Evolutionary conservation across 2,329 filamentous ascomycete genomes (phyloP), one percentile per base, ranked within the genome.

Genomic region (Xylaria digitata): DNA sequence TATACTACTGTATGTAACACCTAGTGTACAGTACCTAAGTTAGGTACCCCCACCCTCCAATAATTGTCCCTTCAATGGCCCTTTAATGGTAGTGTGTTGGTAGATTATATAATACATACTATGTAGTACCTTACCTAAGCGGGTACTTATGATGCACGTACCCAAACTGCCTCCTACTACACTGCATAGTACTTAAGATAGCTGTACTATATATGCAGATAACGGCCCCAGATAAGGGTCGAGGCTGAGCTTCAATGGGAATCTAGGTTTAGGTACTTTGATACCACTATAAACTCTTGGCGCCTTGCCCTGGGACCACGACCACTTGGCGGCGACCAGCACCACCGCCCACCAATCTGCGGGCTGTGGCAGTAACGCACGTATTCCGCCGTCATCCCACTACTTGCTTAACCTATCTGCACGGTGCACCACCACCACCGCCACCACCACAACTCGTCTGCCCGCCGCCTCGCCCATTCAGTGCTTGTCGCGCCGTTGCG

Each of bases 351-450:
- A 65, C 66, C 63, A 68, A 68, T 66, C 57, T 34, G 48, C 43
- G 40, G 53, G 45, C 53, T 43, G 37, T 55, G 59, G 26, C 26
- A 26, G 26, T 5, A 26, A 26, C 26, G 26, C 26, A 30, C 17
- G 26, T 23, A 58, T 59, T 50, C 62, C 52, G 60, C 64, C 59
- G 61, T 66, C 67, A 67, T 67, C 67, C 58, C 66, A 68, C 66
- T 43, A 61, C 45, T 55, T 54, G 50, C 43, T 26, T 26, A 26
- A 49, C 43, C 30, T 49, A 42, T 49, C 30, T 37, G 43, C 43
- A 65, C 56, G 53, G 61, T 66, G 62, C 26, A 26, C 26, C 26
- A 26, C 26, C 26, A n/a, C n/a, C n/a, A 34, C 32, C 9, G 6
- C 32, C 62, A 62, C 63, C 62, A 61, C 65, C 60, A 57, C 65